Evolutionary conservation across 805 yeast genomes (phyloP).

Genomic region (Phaffomyces opuntiae): DNA sequence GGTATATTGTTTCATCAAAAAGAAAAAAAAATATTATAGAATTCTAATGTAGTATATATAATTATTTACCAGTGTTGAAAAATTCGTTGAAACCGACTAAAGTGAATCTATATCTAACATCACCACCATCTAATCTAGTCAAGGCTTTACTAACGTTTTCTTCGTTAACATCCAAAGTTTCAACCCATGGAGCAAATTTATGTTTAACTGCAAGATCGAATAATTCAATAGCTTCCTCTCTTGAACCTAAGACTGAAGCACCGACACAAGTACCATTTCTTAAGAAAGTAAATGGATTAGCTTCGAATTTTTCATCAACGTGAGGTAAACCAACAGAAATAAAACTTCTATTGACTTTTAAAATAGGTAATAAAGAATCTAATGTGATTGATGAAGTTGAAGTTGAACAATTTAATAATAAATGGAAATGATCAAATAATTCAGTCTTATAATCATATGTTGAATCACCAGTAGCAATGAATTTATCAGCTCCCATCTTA

Average conservation of each 20-base stretch:
- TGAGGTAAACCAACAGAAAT: slow-evolving; percentile 65
- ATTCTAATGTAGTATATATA: not conserved
- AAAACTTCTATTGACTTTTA: slow-evolving; percentile 54
- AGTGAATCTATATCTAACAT: slow-evolving; percentile 59
- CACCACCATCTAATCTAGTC: slow-evolving; percentile 45
- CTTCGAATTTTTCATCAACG: slow-evolving; percentile 30
- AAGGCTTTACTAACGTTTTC: slow-evolving; percentile 49
- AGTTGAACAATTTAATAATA: slow-evolving; percentile 43
- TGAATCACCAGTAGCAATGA: slow-evolving; percentile 47
- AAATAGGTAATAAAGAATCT: slow-evolving; percentile 34
- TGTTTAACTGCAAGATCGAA: slow-evolving; percentile 56
- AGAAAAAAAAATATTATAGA: not conserved
- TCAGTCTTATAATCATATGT: slow-evolving; percentile 30
- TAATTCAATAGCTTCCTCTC: slow-evolving; percentile 60
- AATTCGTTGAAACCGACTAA: slow-evolving; percentile 44
- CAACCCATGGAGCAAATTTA: slow-evolving; percentile 56
- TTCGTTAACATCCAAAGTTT: slow-evolving; percentile 46
- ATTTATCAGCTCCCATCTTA: slow-evolving; percentile 46
- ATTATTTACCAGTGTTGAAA: slow-evolving; percentile 25
- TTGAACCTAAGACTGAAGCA: slow-evolving; percentile 55
- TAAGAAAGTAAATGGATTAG: slow-evolving; percentile 47
- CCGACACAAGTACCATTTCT: slow-evolving; percentile 44
- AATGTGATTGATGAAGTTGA: slow-evolving; percentile 39
- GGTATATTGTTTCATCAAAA: not conserved
- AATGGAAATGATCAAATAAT: slow-evolving; percentile 33